Evolutionary conservation across 1,284 basidiomycete genomes (phyloP).

Genomic region (Leccinum subspadiceum): DNA sequence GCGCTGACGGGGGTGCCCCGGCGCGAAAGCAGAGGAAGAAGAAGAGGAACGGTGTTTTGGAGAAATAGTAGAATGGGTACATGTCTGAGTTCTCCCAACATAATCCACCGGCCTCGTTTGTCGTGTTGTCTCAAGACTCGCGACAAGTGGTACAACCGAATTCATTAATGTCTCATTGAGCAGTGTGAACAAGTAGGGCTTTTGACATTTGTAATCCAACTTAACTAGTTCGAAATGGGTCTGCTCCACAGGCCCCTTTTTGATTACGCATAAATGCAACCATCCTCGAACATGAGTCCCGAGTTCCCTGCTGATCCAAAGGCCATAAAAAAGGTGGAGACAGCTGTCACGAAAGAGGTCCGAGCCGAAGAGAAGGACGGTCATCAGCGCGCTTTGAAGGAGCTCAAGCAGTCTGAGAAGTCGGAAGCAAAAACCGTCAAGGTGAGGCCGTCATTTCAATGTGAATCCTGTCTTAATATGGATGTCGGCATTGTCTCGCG

Average conservation of each 20-base stretch:
- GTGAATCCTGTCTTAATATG: no score
- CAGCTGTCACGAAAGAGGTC: conserved; percentile 44
- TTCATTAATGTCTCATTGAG: no score
- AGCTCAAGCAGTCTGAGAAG: conserved; percentile 48
- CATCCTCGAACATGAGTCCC: conserved; percentile 15
- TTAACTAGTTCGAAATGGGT: neutral
- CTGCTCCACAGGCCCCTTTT: conserved; percentile 6
- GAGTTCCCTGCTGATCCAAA: conserved; percentile 17
- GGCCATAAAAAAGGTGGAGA: conserved; percentile 45
- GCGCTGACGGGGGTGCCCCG: neutral
- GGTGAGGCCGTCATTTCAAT: conserved; percentile 28
- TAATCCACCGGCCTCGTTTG: neutral
- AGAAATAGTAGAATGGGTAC: neutral
- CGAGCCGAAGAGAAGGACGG: conserved; percentile 43
- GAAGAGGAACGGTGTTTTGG: conserved; percentile 1
- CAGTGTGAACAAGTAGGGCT: no score
- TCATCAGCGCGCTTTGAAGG: conserved; percentile 45
- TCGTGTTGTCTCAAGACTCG: neutral
- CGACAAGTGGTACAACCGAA: no score
- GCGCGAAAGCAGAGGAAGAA: conserved; percentile 27
- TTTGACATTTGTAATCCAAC: neutral
- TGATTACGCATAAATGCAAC: neutral
- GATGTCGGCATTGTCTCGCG: no score
- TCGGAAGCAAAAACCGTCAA: conserved; percentile 47
- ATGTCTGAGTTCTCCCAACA: neutral